Percentiles rank a stretch among this genome's conserved stretches.
phyloP scores from a whole-genome alignment of 176 grass and related monocot species.

The Carex parvula region DNA sequence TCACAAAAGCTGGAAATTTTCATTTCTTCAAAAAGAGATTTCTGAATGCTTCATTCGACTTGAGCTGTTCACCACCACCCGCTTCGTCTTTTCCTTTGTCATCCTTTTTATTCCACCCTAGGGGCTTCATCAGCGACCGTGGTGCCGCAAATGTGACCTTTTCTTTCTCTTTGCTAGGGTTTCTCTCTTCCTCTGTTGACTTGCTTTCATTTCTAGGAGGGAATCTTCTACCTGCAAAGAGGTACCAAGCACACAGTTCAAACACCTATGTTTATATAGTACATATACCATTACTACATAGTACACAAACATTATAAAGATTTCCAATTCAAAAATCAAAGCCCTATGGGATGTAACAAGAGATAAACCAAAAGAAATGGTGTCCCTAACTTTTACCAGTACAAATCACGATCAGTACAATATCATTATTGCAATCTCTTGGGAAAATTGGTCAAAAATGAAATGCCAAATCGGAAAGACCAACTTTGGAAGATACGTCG shows the following conservation, averaged over 20 bases:
- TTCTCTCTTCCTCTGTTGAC: conserved; percentile 3
- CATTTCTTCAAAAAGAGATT: conserved; percentile 80
- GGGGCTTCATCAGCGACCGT: conserved; percentile 57
- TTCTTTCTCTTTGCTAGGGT: conserved; percentile 31
- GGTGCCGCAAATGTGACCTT: conserved; percentile 69
- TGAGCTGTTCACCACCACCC: conserved; percentile 43
- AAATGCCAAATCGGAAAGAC: background rate
- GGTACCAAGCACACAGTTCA: background rate
- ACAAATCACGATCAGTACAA: background rate
- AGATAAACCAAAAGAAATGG: background rate
- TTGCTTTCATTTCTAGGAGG: conserved; percentile 37
- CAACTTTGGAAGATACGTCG: background rate
- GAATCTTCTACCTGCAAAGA: conserved; percentile 30
- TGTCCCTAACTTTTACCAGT: background rate
- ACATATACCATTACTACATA: background rate
- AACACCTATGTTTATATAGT: background rate
- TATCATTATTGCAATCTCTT: background rate
- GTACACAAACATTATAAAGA: background rate
- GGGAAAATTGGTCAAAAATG: background rate
- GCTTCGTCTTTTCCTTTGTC: conserved; percentile 31
- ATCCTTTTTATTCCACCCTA: conserved; percentile 59
- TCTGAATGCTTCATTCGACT: conserved; percentile 91
- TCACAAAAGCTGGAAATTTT: conserved; percentile 12
- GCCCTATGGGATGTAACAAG: background rate
- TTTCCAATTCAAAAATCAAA: background rate